These are phyloP conservation scores for Polytolypa hystricis DNA, from an alignment of 2,329 filamentous ascomycete genomes.

Conservation along the genomic window DNA sequence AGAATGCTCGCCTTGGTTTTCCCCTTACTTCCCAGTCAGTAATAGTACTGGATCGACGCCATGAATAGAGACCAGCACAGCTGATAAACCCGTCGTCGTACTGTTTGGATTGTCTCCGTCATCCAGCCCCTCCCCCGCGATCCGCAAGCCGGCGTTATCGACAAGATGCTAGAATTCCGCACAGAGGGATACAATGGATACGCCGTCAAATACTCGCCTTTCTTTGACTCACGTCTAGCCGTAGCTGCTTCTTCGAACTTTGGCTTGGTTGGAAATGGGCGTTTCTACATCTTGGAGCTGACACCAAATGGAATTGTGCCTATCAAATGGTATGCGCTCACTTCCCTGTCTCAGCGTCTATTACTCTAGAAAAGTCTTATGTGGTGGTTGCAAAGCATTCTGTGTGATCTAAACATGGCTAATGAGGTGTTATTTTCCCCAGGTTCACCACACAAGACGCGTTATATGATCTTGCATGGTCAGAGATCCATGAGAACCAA, in stretches of 20 bases:
- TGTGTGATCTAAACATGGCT: background rate
- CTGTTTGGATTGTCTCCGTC: background rate
- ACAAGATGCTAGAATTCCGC: constrained; percentile 78
- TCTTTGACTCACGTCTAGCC: constrained; percentile 89
- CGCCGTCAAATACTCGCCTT: constrained; percentile 95
- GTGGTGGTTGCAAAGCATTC: background rate
- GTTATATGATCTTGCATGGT: constrained; percentile 91
- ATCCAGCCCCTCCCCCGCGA: background rate
- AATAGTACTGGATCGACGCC: background rate
- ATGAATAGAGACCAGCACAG: background rate
- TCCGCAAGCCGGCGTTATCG: constrained; percentile 7
- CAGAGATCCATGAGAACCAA: constrained; percentile 93
- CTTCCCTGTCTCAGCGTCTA: too few species aligned
- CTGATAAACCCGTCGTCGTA: too few species aligned
- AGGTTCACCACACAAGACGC: constrained; percentile 96
- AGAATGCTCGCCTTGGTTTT: too few species aligned
- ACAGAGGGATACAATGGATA: constrained; percentile 93
- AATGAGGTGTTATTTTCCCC: too few species aligned
- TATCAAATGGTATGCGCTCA: constrained; percentile 58
- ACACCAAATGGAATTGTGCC: constrained; percentile 73
- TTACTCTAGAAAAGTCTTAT: background rate
- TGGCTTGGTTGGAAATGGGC: constrained; percentile 90
- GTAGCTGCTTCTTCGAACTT: constrained; percentile 90
- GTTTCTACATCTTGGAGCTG: constrained; percentile 72
- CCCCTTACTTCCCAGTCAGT: too few species aligned